phyloP scores from a whole-genome alignment of 2,329 filamentous ascomycete species.

The Claviceps sorghi region DNA sequence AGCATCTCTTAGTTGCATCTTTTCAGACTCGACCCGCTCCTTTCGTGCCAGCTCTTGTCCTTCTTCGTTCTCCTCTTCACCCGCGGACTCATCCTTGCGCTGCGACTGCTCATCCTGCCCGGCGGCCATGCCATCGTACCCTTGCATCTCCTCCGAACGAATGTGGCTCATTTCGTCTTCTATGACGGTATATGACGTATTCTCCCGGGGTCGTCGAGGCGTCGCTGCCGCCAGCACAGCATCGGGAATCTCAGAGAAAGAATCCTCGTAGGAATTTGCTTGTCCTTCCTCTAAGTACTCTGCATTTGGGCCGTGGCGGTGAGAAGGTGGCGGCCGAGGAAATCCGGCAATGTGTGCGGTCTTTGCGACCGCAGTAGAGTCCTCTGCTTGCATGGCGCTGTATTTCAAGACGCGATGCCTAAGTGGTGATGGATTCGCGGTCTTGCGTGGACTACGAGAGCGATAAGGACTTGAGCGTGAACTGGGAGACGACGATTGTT shows the following conservation, averaged over 20 bases:
- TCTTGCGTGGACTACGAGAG: slow-evolving; percentile 22
- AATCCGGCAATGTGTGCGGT: not conserved
- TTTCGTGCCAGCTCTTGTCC: not conserved
- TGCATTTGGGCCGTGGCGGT: slow-evolving; percentile 1
- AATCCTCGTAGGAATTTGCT: slow-evolving; percentile 33
- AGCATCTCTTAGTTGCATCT: not conserved
- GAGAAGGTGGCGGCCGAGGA: slow-evolving; percentile 2
- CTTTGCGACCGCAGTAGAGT: slow-evolving; percentile 2
- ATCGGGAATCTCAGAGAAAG: slow-evolving; percentile 42
- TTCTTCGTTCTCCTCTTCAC: not conserved
- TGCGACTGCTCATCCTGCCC: not conserved
- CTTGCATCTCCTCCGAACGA: not conserved
- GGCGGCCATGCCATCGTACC: not conserved
- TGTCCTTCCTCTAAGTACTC: slow-evolving; percentile 14
- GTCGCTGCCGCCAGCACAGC: slow-evolving; percentile 35
- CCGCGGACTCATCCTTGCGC: not conserved
- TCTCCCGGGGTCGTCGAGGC: slow-evolving; percentile 17
- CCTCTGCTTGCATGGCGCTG: slow-evolving; percentile 13
- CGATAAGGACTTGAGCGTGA: slow-evolving; percentile 14
- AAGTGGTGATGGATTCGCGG: slow-evolving; percentile 15
- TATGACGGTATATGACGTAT: slow-evolving; percentile 3
- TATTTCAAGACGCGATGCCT: slow-evolving; percentile 20
- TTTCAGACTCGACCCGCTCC: not conserved
- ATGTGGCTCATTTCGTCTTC: slow-evolving; percentile 1
- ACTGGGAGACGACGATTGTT: slow-evolving; percentile 10